Conservation (phyloP, 164 flowering plant genomes). For the Macadamia integrifolia region DNA sequence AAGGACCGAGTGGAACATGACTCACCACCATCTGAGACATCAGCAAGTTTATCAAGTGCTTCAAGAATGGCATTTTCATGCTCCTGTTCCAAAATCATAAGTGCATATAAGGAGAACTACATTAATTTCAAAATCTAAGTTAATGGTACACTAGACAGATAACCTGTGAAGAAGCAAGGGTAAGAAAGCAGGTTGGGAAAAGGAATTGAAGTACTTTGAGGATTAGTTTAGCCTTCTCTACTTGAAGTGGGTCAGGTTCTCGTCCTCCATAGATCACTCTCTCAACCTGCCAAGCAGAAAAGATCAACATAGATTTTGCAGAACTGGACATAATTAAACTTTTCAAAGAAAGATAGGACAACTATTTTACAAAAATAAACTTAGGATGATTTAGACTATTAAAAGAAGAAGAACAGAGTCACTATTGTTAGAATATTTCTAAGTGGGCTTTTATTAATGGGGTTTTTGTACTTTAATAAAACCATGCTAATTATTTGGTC, state of each 20-base stretch:
- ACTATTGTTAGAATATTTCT: no score
- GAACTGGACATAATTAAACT: neutral
- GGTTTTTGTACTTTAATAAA: no score
- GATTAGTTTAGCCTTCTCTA: slow-evolving; percentile 20
- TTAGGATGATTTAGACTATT: neutral
- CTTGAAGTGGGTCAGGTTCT: slow-evolving; percentile 5
- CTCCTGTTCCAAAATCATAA: slow-evolving; percentile 20
- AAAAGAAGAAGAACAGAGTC: no score
- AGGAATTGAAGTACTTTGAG: slow-evolving; percentile 14
- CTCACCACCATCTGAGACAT: slow-evolving; percentile 23
- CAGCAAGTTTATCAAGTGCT: slow-evolving; percentile 25
- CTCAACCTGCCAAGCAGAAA: slow-evolving; percentile 16
- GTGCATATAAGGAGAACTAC: neutral
- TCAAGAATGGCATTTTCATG: slow-evolving; percentile 26
- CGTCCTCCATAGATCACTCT: slow-evolving; percentile 11
- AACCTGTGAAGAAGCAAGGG: neutral
- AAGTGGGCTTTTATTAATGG: no score
- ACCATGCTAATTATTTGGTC: no score
- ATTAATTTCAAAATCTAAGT: neutral
- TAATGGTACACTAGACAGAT: no score
- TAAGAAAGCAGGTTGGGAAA: neutral
- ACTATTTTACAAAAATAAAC: neutral
- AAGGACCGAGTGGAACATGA: slow-evolving; percentile 1
- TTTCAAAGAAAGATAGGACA: neutral
- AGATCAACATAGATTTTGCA: neutral